Base-by-base conservation (phyloP, 129 eudicot species). In the Tagetes erecta region DNA sequence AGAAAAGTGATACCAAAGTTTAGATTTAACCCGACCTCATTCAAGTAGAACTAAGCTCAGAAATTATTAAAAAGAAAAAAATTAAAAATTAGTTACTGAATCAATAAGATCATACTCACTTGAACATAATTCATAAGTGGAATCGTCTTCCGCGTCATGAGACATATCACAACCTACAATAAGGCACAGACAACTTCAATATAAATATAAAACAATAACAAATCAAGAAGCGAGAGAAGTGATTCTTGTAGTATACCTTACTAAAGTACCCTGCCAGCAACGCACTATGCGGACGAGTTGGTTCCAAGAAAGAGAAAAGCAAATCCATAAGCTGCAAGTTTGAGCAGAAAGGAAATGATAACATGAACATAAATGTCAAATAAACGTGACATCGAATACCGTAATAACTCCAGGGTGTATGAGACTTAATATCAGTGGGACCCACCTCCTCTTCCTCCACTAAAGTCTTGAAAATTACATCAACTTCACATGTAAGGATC, bases 261-360 rank as follows among this genome's bases (percentile, higher is more conserved):
- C 96, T 87, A 53, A 92, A 92, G 83, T 92, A 92, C 60, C 98
- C 98, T 40, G 98, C 98, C 74, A 92, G 73, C 79, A 81, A 82
- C 46, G 96, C 87, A 73, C 94, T 89, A 72, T 92, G 96, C 27
- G 83, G 75, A 57, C 85, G 98, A 71, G 84, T 79, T 67, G 98
- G 94, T 74, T 92, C 94, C 90, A 89, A 73, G 73, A 89, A 92
- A 40, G 98, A 92, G 79, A 92, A 92, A 31, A 92, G 96, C 60
- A 92, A 72, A 75, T 92, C 70, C 94, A 92, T 89, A 5, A 92
- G 86, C 98, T 92, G 89, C 83, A 80, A 62, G 27, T 62, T 35
- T 62, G 27, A 9, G 67, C 45, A 67, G 27, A 7, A 6, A 33
- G 50, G 57, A 67, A 44, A 3, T 33, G 12, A 6, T 34, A 51